Base-by-base conservation (phyloP, 345 rosid genomes). In the Euphorbia peplus region DNA sequence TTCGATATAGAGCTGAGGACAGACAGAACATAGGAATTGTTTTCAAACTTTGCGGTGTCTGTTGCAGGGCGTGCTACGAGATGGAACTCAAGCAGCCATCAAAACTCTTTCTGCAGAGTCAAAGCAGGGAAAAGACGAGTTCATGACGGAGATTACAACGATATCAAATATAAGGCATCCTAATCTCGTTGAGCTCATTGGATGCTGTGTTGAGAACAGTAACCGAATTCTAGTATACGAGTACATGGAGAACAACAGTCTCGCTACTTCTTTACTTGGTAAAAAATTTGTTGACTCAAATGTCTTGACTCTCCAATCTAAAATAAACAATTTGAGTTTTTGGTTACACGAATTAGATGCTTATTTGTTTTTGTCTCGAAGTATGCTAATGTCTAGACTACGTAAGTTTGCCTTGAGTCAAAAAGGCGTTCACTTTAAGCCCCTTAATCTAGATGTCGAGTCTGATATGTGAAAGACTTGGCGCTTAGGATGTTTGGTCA, bases 161-260 rank as follows among this genome's bases (percentile, higher is more conserved):
- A 86, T 89, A 76, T 82, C 88, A n/a, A 82, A 76, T 48, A 77
- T 74, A 46, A 75, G 74, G 25, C 90, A 89, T 52, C 87, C 86
- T 1, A 86, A 86, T 82, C 95, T 89, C 29, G 88, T 89, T 70
- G 73, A 83, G 67, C 87, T 89, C 64, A 25, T 89, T 22, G 95
- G 95, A 37, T 86, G 88, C 66, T 89, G 91, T 53, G 76, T 79
- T 21, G 95, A 89, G 66, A 84, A 66, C 54, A 66, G 60, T 61
- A 66, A 82, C 68, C 79, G 91, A 60, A 72, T 83, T 57, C 72
- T 87, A 73, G 81, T 89, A 4, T 89, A 89, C n/a, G 87, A 87
- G 73, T 89, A 71, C 73, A 56, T 85, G 66, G 91, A 89, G 83
- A 83, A 89, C 73, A 86, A 87, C 79, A 89, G 91, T 83, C 84